Evolutionary conservation across 2,329 filamentous ascomycete genomes (phyloP).

Genomic region (Lecanicillium sp.): DNA sequence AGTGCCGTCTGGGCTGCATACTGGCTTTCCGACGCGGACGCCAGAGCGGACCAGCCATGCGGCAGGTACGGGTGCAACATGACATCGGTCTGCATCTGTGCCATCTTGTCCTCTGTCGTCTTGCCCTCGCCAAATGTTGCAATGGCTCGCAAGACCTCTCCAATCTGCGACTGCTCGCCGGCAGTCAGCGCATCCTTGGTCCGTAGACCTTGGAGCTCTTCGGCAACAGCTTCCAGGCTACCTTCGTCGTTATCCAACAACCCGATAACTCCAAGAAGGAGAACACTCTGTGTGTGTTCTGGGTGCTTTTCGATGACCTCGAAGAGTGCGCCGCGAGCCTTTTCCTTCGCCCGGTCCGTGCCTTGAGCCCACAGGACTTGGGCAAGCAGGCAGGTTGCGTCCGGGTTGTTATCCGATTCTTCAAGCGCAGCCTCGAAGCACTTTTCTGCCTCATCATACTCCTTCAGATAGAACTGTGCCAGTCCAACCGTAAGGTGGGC

Average conservation of each 20-base stretch:
- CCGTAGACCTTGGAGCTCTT: constrained; percentile 67
- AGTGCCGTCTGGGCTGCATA: constrained; percentile 69
- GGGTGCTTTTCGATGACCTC: constrained; percentile 67
- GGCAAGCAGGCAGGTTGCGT: constrained; percentile 79
- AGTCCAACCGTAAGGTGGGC: constrained; percentile 81
- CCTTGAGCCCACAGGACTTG: constrained; percentile 93
- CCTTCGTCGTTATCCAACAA: constrained; percentile 73
- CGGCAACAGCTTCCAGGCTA: constrained; percentile 69
- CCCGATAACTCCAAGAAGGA: constrained; percentile 77
- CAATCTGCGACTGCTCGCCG: constrained; percentile 60
- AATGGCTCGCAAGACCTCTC: constrained; percentile 68
- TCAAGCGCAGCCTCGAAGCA: constrained; percentile 75
- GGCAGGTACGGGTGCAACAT: constrained; percentile 75
- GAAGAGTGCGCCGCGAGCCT: constrained; percentile 74
- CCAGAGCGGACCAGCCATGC: constrained; percentile 73
- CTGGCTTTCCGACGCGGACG: constrained; percentile 47
- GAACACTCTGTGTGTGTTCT: constrained; percentile 69
- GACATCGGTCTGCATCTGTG: constrained; percentile 66
- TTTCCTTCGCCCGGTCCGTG: constrained; percentile 61
- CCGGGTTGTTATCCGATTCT: constrained; percentile 68
- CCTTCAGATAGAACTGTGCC: constrained; percentile 64
- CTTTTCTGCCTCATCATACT: constrained; percentile 61
- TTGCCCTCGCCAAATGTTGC: constrained; percentile 48
- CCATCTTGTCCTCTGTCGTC: constrained; percentile 42
- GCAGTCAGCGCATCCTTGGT: constrained; percentile 56